Conservation (phyloP, 2,329 filamentous ascomycete genomes). For the Arthroderma sp. region DNA sequence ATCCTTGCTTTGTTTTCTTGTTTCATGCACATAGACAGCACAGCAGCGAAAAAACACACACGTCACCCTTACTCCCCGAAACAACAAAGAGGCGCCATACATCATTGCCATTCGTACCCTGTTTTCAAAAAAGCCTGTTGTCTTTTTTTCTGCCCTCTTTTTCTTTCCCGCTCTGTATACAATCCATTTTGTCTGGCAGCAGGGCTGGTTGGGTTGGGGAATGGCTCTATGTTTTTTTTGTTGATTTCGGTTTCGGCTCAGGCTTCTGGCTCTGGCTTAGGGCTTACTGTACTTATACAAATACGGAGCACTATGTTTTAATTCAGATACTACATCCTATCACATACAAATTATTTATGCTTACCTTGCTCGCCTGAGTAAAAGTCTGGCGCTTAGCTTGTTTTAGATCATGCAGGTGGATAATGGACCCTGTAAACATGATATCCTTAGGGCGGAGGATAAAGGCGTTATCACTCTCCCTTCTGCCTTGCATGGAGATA, state of each 20-base stretch:
- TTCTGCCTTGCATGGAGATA: too few species aligned
- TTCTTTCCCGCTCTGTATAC: not conserved
- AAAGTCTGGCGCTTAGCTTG: too few species aligned
- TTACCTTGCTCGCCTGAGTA: too few species aligned
- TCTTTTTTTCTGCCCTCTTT: not conserved
- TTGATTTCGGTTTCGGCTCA: conserved; percentile 1
- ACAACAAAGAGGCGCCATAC: not conserved
- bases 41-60: not conserved
- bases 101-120: not conserved
- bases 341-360: not conserved
- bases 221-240: not conserved
- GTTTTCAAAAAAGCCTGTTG: not conserved
- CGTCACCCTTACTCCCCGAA: not conserved
- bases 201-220: not conserved
- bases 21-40: conserved; percentile 2
- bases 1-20: not conserved
- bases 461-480: too few species aligned
- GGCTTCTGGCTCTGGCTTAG: not conserved
- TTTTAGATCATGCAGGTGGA: too few species aligned
- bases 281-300: conserved; percentile 3
- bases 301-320: not conserved
- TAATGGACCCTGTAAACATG: too few species aligned
- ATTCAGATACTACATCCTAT: not conserved
- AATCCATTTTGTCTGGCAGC: conserved; percentile 3
- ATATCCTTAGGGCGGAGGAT: too few species aligned